Percentiles rank a stretch among this genome's conserved stretches.
Evolutionary conservation across 176 grass and related monocot genomes (phyloP).

Genomic region (Rhynchospora breviuscula): DNA sequence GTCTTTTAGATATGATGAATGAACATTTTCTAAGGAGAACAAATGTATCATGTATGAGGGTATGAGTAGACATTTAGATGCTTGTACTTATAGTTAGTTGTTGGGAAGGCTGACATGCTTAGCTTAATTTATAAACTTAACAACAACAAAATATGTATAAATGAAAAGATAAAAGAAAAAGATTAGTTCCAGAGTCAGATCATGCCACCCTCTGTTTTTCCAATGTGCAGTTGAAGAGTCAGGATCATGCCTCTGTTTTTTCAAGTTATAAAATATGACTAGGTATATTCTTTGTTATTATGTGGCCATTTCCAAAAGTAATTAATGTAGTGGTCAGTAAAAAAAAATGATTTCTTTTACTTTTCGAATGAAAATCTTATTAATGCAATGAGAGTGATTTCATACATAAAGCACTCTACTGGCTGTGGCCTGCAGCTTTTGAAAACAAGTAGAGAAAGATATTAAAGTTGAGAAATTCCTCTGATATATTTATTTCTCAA

Average conservation of each 20-base stretch:
- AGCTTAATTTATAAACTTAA: not conserved
- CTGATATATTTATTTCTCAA: too few species aligned
- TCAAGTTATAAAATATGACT: not conserved
- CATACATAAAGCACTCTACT: too few species aligned
- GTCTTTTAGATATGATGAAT: not conserved
- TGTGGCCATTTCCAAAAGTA: not conserved
- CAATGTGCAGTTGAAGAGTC: not conserved
- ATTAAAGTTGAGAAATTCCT: too few species aligned
- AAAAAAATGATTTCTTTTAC: too few species aligned
- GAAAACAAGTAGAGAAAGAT: too few species aligned
- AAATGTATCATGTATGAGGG: not conserved
- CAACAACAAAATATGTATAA: not conserved
- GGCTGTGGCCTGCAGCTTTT: too few species aligned
- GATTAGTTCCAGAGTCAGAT: not conserved
- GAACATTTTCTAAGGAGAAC: not conserved
- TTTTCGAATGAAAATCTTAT: too few species aligned
- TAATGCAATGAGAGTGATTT: too few species aligned
- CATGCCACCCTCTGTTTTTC: not conserved
- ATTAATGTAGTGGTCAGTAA: not conserved
- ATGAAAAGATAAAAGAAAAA: not conserved
- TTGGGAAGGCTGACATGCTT: not conserved
- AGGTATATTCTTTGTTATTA: too few species aligned
- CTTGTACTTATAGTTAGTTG: not conserved
- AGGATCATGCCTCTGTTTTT: not conserved
- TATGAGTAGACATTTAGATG: not conserved